Evolutionary conservation across 2,329 filamentous ascomycete species (phyloP).

Genomic region (Biscogniauxia marginata): DNA sequence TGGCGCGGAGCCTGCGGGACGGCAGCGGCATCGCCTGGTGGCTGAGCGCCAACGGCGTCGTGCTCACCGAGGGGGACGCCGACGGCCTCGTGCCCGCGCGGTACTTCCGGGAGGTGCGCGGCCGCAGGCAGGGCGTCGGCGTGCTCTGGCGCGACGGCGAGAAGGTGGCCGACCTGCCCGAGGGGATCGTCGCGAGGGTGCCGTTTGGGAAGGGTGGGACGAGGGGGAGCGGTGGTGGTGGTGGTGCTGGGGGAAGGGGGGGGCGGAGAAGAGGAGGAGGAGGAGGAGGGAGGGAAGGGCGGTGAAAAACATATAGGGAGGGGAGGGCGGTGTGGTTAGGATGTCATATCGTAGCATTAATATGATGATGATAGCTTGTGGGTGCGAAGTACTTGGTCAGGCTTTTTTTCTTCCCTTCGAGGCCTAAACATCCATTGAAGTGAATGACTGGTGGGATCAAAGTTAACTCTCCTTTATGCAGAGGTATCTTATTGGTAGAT

Average conservation of each 20-base stretch:
- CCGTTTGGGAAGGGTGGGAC: slow-evolving; percentile 46
- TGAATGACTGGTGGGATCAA: too few relatives aligned
- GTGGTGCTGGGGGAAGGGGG: slow-evolving; percentile 41
- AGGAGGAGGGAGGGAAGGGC: slow-evolving; percentile 28
- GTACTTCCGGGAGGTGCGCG: slow-evolving; percentile 72
- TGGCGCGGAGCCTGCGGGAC: slow-evolving; percentile 62
- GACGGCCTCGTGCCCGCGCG: slow-evolving; percentile 62
- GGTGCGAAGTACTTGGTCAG: too few relatives aligned
- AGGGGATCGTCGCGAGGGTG: slow-evolving; percentile 48
- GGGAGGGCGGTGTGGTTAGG: neutral
- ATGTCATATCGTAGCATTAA: too few relatives aligned
- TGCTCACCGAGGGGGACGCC: slow-evolving; percentile 61
- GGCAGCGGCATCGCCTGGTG: slow-evolving; percentile 69
- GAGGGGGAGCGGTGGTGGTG: too few relatives aligned
- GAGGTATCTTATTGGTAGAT: too few relatives aligned
- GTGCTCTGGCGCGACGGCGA: slow-evolving; percentile 71
- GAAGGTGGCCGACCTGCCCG: slow-evolving; percentile 65
- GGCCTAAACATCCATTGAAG: too few relatives aligned
- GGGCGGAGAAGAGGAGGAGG: slow-evolving; percentile 33
- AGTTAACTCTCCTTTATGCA: too few relatives aligned
- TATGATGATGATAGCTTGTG: too few relatives aligned
- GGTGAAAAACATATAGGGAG: slow-evolving; percentile 2
- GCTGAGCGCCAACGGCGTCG: slow-evolving; percentile 74
- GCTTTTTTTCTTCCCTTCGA: too few relatives aligned
- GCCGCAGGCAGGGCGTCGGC: slow-evolving; percentile 56